These are phyloP conservation scores for Chlamydomonas sp. DNA, from an alignment of 139 green algal species.

Conservation along the genomic window DNA sequence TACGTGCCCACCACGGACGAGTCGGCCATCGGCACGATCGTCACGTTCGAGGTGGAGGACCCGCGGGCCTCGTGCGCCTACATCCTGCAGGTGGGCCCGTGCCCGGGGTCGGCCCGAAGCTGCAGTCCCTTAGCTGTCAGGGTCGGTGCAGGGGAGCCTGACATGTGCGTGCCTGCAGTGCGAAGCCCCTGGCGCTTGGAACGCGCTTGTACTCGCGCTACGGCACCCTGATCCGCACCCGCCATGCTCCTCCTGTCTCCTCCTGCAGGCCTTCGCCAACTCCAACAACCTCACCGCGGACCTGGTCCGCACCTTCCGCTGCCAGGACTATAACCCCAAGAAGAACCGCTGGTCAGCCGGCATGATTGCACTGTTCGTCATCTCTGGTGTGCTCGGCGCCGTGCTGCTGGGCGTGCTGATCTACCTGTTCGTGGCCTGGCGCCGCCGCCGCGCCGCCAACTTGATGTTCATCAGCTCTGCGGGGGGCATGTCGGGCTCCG, in stretches of 20 bases:
- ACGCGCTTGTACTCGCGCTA: not conserved
- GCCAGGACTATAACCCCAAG: not conserved
- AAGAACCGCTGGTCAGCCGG: not conserved
- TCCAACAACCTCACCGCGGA: conserved; percentile 28
- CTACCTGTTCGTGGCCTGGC: too few relatives aligned
- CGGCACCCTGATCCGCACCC: not conserved
- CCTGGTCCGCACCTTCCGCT: conserved; percentile 16
- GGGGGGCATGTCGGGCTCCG: too few relatives aligned
- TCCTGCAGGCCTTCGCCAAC: conserved; percentile 9
- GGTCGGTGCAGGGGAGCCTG: not conserved
- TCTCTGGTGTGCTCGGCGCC: too few relatives aligned
- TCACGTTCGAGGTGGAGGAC: not conserved
- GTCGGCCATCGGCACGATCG: conserved; percentile 1
- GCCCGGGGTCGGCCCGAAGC: not conserved
- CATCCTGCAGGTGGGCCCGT: not conserved
- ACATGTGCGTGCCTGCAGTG: not conserved
- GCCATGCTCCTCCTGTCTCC: not conserved
- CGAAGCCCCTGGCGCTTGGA: too few relatives aligned
- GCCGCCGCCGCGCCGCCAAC: too few relatives aligned
- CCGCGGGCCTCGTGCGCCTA: conserved; percentile 24
- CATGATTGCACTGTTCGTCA: not conserved
- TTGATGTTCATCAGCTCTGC: too few relatives aligned
- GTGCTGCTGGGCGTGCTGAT: too few relatives aligned
- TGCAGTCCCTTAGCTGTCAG: not conserved
- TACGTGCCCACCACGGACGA: conserved; percentile 30